Evolutionary conservation across 495 filamentous ascomycete genomes (phyloP), one percentile per base, ranked within the genome.

Genomic region (Annulohypoxylon stygium): DNA sequence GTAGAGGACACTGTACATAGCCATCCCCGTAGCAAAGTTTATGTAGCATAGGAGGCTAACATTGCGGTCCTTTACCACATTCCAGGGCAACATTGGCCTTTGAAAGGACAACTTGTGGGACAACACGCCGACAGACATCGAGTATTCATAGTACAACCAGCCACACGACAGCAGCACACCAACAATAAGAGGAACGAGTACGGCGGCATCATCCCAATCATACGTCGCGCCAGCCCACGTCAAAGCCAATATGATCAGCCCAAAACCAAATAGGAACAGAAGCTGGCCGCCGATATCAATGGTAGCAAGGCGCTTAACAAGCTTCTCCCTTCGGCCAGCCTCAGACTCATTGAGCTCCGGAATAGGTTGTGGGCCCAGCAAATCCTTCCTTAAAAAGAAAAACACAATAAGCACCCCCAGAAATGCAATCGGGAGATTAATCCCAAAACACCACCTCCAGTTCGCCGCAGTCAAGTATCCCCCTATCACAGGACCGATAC

Each of bases 371-470:
- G 83, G 77, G 1, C 82, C 82, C 1, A 84, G 45, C 34, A 85
- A 67, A 39, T 81, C 75, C 26, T 69, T 66, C 10, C 82, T 76
- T 37, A 88, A 75, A 60, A 86, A 62, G 65, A 84, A 76, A 54
- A 82, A 80, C 20, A 82, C 76, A 12, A 83, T n/a, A 45, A 82
- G 50, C 14, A 84, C 67, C 9, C 79, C 81, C 9, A 82, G 63
- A 20, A 78, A 75, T 4, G 78, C 80, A 48, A 90, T 81, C 7
- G 86, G 85, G 4, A 90, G 78, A 23, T 86, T 84, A 37, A 91
- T 84, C 8, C 82, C 86, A 72, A 91, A 91, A 71, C 86, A 88
- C 81, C 87, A 90, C 26, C 88, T 76, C 87, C 88, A 90, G 36
- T 78, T 86, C 1, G 77, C 79, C 55, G 81, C 39, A 9, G 83